Conservation (phyloP, 1,284 basidiomycete genomes). For the Cutaneotrichosporon mucoides region DNA sequence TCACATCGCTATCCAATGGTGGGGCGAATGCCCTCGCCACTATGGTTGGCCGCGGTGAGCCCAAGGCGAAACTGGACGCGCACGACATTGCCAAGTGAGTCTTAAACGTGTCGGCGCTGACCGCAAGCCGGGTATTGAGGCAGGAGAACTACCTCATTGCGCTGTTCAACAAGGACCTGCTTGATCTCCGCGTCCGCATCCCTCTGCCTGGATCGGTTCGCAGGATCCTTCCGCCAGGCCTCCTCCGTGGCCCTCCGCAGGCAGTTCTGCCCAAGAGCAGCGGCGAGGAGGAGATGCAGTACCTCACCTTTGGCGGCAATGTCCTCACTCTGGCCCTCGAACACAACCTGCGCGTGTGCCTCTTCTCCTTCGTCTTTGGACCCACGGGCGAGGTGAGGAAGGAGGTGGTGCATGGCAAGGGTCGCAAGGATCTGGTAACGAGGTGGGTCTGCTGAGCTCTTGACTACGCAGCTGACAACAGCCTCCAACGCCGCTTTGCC, state of each 20-base stretch:
- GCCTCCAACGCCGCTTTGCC: slow-evolving; percentile 76
- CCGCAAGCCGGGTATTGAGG: slow-evolving; percentile 72
- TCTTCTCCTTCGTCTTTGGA: slow-evolving; percentile 93
- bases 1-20: slow-evolving; percentile 65
- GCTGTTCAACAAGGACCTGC: slow-evolving; percentile 90
- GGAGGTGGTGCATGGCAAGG: slow-evolving; percentile 81
- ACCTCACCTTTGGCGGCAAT: slow-evolving; percentile 44
- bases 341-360: slow-evolving; percentile 92
- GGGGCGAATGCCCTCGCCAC: slow-evolving; percentile 47
- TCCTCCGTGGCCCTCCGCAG: slow-evolving; percentile 28
- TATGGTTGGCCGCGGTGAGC: slow-evolving; percentile 34
- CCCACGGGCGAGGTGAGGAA: slow-evolving; percentile 78
- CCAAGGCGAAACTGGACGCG: slow-evolving; percentile 74
- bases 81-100: slow-evolving; percentile 63
- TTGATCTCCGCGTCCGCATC: slow-evolving; percentile 69
- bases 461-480: slow-evolving; percentile 40
- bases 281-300: slow-evolving; percentile 21
- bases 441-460: slow-evolving; percentile 57
- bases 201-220: slow-evolving; percentile 62
- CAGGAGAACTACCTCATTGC: slow-evolving; percentile 98
- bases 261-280: slow-evolving; percentile 24
- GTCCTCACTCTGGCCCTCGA: slow-evolving; percentile 80
- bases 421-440: slow-evolving; percentile 70
- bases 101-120: background rate
- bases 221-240: slow-evolving; percentile 27